These are phyloP conservation scores for Globisporangium camurandrum DNA, from an alignment of 352 stramenopile genomes.

Conservation along the genomic window DNA sequence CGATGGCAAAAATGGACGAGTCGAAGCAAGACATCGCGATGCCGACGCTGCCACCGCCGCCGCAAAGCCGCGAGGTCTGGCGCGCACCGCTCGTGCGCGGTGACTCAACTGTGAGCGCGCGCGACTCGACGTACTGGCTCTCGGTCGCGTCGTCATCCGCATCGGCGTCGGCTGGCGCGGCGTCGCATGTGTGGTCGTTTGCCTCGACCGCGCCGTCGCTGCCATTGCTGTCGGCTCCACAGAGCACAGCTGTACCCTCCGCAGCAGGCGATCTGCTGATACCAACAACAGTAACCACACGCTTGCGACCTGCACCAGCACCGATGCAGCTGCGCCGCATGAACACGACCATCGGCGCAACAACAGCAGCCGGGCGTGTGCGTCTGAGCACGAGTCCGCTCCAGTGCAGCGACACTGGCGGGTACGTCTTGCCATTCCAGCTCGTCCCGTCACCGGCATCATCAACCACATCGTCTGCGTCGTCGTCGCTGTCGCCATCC, in stretches of 20 bases:
- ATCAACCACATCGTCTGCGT: background rate
- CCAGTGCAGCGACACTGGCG: background rate
- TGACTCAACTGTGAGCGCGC: constrained; percentile 46
- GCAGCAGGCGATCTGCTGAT: too few species aligned
- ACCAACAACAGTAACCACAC: background rate
- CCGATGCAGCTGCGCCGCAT: background rate
- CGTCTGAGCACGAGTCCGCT: constrained; percentile 4
- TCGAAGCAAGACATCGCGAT: too few species aligned
- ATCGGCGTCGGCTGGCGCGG: constrained; percentile 10
- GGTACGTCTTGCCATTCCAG: background rate
- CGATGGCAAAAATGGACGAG: too few species aligned
- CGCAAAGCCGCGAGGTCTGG: constrained; percentile 5
- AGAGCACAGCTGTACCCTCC: background rate
- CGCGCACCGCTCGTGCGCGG: constrained; percentile 14
- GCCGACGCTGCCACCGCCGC: too few species aligned
- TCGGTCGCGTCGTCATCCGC: constrained; percentile 31
- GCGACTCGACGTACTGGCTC: constrained; percentile 63
- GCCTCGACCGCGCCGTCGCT: too few species aligned
- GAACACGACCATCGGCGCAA: too few species aligned
- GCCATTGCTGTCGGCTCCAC: background rate
- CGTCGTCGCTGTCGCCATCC: background rate
- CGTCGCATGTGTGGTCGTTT: constrained; percentile 3
- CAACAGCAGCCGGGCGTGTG: background rate
- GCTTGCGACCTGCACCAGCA: background rate
- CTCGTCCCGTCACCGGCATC: too few species aligned